Evolutionary conservation across 2,329 filamentous ascomycete genomes (phyloP).

Genomic region (Apiospora sp.): DNA sequence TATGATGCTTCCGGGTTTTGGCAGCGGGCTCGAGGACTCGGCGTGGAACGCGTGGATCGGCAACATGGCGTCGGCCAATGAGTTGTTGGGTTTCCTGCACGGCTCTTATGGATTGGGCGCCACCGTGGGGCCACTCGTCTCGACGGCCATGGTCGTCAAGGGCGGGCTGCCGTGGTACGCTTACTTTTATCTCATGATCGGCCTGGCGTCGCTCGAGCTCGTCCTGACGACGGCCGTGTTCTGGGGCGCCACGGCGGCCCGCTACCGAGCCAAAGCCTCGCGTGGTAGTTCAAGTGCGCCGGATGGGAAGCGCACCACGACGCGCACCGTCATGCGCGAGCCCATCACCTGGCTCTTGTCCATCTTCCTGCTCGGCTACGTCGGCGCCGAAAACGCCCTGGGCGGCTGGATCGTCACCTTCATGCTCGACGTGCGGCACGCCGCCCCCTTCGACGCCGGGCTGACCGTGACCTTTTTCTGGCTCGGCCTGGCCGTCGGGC

Average conservation of each 20-base stretch:
- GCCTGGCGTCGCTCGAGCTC: constrained; percentile 62
- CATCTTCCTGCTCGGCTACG: constrained; percentile 77
- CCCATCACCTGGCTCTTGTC: constrained; percentile 74
- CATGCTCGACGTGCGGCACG: constrained; percentile 79
- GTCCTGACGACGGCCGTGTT: constrained; percentile 58
- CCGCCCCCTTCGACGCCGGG: constrained; percentile 71
- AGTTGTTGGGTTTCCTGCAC: constrained; percentile 74
- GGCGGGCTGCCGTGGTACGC: constrained; percentile 69
- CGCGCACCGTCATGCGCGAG: constrained; percentile 53
- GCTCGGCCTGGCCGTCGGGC: constrained; percentile 78
- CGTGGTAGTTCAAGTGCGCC: constrained; percentile 26
- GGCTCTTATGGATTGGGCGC: constrained; percentile 74
- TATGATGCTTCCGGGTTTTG: constrained; percentile 73
- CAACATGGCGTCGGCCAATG: constrained; percentile 73
- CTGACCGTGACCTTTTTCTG: constrained; percentile 84
- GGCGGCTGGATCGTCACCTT: constrained; percentile 87
- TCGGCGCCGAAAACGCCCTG: constrained; percentile 77
- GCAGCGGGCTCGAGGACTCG: constrained; percentile 70
- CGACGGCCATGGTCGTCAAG: constrained; percentile 74
- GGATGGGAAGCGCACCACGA: constrained; percentile 49
- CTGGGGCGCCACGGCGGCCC: constrained; percentile 63
- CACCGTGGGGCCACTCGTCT: constrained; percentile 71
- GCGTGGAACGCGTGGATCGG: constrained; percentile 67
- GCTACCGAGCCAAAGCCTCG: constrained; percentile 58
- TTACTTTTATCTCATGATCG: constrained; percentile 79